These are phyloP conservation scores for Dictyostelium purpureum DNA, from an alignment of 78 protist genomes.

Conservation along the genomic window DNA sequence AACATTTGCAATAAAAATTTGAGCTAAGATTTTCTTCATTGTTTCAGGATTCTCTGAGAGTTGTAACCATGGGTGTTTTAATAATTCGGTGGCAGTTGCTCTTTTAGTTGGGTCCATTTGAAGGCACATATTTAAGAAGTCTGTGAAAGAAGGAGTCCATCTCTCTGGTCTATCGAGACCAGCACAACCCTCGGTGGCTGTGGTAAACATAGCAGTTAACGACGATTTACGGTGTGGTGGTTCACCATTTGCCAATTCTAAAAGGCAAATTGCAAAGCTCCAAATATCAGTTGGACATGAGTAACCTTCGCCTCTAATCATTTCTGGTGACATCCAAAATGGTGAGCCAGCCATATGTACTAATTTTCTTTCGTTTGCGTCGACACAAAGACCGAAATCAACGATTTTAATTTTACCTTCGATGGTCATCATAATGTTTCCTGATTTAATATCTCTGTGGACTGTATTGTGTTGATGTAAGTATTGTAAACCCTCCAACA, in stretches of 20 bases:
- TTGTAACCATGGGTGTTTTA: conserved; percentile 70
- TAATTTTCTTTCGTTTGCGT: conserved; percentile 46
- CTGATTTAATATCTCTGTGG: conserved; percentile 81
- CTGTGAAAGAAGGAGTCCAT: conserved; percentile 26
- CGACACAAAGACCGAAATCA: conserved; percentile 81
- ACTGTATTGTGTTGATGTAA: conserved; percentile 57
- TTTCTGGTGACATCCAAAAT: conserved; percentile 88
- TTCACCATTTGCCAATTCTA: conserved; percentile 79
- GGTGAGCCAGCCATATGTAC: conserved; percentile 86
- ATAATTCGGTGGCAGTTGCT: conserved; percentile 69
- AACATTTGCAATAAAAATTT: conserved; percentile 70
- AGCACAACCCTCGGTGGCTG: conserved; percentile 40
- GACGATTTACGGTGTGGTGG: conserved; percentile 80
- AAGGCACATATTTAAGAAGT: conserved; percentile 52
- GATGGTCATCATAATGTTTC: conserved; percentile 82
- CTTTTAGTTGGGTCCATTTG: conserved; percentile 70
- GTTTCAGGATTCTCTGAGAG: conserved; percentile 72
- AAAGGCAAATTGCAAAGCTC: conserved; percentile 77
- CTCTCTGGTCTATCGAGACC: conserved; percentile 69
- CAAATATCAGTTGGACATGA: conserved; percentile 73
- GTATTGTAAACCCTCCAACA: conserved; percentile 75
- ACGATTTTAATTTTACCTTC: conserved; percentile 83
- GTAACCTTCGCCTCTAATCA: conserved; percentile 80
- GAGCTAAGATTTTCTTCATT: conserved; percentile 71
- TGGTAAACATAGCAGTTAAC: conserved; percentile 74